Evolutionary conservation across 2,329 filamentous ascomycete species (phyloP).

Genomic region (Hypoxylon sp.): DNA sequence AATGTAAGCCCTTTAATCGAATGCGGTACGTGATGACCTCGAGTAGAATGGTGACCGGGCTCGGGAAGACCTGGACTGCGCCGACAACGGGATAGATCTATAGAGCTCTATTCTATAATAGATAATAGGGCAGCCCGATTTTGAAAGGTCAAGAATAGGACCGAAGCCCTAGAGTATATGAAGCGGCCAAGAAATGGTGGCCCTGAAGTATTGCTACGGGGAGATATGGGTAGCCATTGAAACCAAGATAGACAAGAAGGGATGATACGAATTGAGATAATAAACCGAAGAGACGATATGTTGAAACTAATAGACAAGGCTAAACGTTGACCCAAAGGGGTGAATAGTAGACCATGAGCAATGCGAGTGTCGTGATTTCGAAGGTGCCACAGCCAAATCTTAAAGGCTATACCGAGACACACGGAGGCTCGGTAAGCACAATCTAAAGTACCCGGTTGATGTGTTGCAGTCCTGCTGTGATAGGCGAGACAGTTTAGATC

Average conservation of each 20-base stretch:
- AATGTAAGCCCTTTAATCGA: neutral
- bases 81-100: neutral
- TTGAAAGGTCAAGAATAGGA: neutral
- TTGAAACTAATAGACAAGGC: slow-evolving; percentile 1
- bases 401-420: slow-evolving; percentile 36
- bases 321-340: neutral
- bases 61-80: neutral
- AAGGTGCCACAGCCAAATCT: slow-evolving; percentile 25
- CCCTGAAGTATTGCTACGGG: slow-evolving; percentile 18
- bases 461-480: slow-evolving; percentile 21
- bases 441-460: slow-evolving; percentile 10
- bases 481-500: neutral
- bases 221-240: slow-evolving; percentile 28
- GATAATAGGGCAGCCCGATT: slow-evolving; percentile 2
- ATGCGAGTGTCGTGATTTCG: slow-evolving; percentile 1
- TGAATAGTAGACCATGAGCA: slow-evolving; percentile 1
- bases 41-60: neutral
- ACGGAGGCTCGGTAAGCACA: slow-evolving; percentile 11
- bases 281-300: slow-evolving; percentile 1
- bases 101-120: slow-evolving; percentile 4
- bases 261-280: neutral
- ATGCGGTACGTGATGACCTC: neutral
- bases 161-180: slow-evolving; percentile 2
- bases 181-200: slow-evolving; percentile 15
- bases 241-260: slow-evolving; percentile 4